A percentile compares a stretch with the other conserved stretches of the same genome.
phyloP scores from a whole-genome alignment of 1,284 basidiomycete genomes.

The Ceratobasidium sp. region DNA sequence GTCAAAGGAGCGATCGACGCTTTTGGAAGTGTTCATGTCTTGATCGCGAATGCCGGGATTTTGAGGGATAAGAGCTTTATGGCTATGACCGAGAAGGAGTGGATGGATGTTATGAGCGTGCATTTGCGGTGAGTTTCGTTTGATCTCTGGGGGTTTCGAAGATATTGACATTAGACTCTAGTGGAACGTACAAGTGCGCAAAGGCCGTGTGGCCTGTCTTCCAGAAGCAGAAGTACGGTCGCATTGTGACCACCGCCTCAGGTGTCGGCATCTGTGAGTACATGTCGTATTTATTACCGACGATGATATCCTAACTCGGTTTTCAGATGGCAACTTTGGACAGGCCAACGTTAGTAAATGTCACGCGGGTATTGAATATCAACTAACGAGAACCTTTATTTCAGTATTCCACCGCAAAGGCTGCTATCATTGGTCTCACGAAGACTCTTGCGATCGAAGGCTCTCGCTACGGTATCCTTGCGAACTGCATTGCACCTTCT shows the following conservation, averaged over 20 bases:
- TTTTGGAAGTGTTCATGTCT: conserved; percentile 90
- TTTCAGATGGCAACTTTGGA: conserved; percentile 91
- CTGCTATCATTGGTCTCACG: conserved; percentile 92
- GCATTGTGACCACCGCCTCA: conserved; percentile 95
- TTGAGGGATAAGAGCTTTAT: conserved; percentile 93
- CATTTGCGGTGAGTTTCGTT: conserved; percentile 75
- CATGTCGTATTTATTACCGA: conserved; percentile 1
- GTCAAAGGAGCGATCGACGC: conserved; percentile 89
- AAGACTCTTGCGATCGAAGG: conserved; percentile 94
- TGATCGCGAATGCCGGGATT: conserved; percentile 96
- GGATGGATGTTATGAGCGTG: conserved; percentile 92
- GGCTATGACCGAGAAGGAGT: conserved; percentile 91
- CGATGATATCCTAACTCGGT: conserved; percentile 45
- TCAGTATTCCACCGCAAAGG: conserved; percentile 93
- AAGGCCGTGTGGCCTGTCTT: conserved; percentile 98
- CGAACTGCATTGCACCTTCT: conserved; percentile 90
- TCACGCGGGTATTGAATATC: background rate
- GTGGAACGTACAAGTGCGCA: conserved; percentile 84
- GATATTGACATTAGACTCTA: conserved; percentile 51
- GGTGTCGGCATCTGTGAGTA: conserved; percentile 90
- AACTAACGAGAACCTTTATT: conserved; percentile 1
- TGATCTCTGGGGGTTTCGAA: background rate
- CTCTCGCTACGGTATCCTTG: conserved; percentile 89
- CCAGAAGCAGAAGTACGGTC: conserved; percentile 96
- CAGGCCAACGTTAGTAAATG: conserved; percentile 77